These are phyloP conservation scores for Kingdonia uniflora DNA, from an alignment of 164 flowering plant genomes.

Conservation along the genomic window DNA sequence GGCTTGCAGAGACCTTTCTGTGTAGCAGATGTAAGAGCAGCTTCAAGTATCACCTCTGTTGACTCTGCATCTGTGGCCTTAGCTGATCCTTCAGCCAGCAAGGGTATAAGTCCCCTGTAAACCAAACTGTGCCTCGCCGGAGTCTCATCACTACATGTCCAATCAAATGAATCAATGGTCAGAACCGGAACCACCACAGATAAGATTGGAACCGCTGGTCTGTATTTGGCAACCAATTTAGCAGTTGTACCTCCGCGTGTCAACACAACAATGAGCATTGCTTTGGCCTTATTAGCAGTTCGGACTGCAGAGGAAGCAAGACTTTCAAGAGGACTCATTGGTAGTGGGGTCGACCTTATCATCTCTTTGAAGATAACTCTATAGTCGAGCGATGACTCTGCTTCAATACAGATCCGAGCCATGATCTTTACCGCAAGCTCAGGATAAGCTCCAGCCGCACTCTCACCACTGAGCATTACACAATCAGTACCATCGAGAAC, in stretches of 20 bases:
- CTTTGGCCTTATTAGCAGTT: constrained; percentile 66
- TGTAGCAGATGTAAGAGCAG: constrained; percentile 59
- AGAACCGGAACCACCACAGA: constrained; percentile 76
- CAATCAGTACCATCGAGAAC: constrained; percentile 86
- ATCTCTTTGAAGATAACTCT: constrained; percentile 63
- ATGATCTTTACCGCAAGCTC: constrained; percentile 77
- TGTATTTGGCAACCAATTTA: constrained; percentile 77
- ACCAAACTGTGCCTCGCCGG: constrained; percentile 79
- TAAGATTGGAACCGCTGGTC: constrained; percentile 77
- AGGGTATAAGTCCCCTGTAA: constrained; percentile 66
- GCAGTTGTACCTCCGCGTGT: constrained; percentile 84
- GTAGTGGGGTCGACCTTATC: constrained; percentile 66
- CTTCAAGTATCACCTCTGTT: constrained; percentile 70
- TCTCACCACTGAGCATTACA: constrained; percentile 93
- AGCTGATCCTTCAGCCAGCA: constrained; percentile 74
- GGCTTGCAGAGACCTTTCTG: constrained; percentile 38
- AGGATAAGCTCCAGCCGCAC: constrained; percentile 86
- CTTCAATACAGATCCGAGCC: constrained; percentile 71
- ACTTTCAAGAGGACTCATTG: constrained; percentile 85
- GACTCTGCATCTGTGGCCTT: constrained; percentile 84
- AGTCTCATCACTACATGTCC: constrained; percentile 72
- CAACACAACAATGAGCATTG: constrained; percentile 61
- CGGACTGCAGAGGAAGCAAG: constrained; percentile 86
- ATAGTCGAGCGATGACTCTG: constrained; percentile 78
- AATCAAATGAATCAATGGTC: constrained; percentile 70